These are phyloP conservation scores for Clavariopsis aquatica DNA, from an alignment of 495 filamentous ascomycete genomes.

Conservation along the genomic window DNA sequence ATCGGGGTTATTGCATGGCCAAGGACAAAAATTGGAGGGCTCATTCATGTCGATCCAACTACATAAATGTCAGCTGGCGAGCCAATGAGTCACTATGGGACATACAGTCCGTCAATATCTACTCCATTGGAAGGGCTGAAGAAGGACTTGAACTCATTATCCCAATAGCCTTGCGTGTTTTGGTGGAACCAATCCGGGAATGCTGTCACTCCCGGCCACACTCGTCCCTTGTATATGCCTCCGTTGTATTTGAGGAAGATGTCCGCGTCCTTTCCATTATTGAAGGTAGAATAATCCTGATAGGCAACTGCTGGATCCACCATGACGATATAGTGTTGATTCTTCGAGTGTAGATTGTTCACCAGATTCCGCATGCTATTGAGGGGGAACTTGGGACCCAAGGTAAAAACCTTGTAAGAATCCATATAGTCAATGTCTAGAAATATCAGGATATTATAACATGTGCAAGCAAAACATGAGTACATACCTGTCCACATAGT, in stretches of 20 bases:
- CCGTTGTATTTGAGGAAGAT: constrained; percentile 70
- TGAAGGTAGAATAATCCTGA: constrained; percentile 65
- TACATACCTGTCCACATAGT: constrained; percentile 71
- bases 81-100: background rate
- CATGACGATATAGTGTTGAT: constrained; percentile 85
- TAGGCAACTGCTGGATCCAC: constrained; percentile 81
- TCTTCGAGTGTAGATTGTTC: constrained; percentile 66
- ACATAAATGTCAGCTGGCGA: background rate
- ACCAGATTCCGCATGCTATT: constrained; percentile 68
- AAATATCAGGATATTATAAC: background rate
- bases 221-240: constrained; percentile 70
- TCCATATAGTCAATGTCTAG: constrained; percentile 58
- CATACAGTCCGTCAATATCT: constrained; percentile 75
- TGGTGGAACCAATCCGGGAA: constrained; percentile 85
- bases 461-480: background rate
- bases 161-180: constrained; percentile 70
- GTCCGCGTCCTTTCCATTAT: constrained; percentile 60
- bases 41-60: constrained; percentile 61
- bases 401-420: constrained; percentile 66
- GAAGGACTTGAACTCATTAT: constrained; percentile 67
- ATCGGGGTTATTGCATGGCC: constrained; percentile 69
- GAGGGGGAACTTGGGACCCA: constrained; percentile 73
- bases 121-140: constrained; percentile 67
- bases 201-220: constrained; percentile 81
- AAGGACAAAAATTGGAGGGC: constrained; percentile 64